Evolutionary conservation across 495 filamentous ascomycete species (phyloP).

Genomic region (Parathielavia appendiculata): DNA sequence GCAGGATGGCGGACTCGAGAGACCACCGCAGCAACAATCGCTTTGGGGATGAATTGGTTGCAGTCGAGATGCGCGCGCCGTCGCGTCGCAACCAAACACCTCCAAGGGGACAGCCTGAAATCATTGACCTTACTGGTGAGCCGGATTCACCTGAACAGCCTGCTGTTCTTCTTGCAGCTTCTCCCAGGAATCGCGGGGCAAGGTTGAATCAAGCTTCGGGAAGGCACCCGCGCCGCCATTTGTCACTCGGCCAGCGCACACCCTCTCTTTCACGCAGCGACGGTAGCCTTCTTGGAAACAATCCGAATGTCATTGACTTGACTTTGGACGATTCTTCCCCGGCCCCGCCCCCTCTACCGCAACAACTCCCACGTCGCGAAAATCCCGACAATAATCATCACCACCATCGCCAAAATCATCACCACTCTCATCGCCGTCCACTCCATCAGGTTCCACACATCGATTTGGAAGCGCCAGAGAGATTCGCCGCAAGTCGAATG

Average conservation of each 20-base stretch:
- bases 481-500: neutral
- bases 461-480: neutral
- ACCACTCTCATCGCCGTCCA: neutral
- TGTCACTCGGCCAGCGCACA: conserved; percentile 31
- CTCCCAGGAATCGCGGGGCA: neutral
- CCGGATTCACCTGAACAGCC: conserved; percentile 25
- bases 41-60: conserved; percentile 11
- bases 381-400: neutral
- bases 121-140: conserved; percentile 43
- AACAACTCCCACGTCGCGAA: conserved; percentile 6
- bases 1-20: conserved; percentile 7
- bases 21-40: conserved; percentile 19
- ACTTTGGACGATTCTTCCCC: conserved; percentile 28
- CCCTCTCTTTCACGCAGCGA: conserved; percentile 40
- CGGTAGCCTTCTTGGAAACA: conserved; percentile 34
- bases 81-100: neutral
- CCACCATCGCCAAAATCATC: neutral
- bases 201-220: conserved; percentile 7
- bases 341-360: conserved; percentile 4
- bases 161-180: neutral
- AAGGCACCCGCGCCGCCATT: conserved; percentile 31
- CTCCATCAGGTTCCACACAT: neutral
- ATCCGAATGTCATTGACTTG: conserved; percentile 35
- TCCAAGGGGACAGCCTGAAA: conserved; percentile 3
- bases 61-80: conserved; percentile 4